phyloP scores from a whole-genome alignment of 257 asterid genomes.

The Ilex asprella region DNA sequence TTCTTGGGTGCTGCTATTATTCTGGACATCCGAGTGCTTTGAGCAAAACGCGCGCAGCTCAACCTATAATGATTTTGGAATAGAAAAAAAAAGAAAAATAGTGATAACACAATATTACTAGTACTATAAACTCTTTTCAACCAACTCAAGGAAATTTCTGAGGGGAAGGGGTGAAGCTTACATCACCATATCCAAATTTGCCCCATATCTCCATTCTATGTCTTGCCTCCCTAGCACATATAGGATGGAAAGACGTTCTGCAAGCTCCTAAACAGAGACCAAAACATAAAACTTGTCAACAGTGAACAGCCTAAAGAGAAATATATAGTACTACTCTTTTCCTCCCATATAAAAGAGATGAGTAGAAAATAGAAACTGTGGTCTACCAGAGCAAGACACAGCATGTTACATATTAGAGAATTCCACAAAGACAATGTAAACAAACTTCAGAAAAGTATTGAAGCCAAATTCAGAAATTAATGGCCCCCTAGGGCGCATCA shows the following conservation, averaged over 20 bases:
- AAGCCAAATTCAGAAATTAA: too few species aligned
- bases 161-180: conserved; percentile 16
- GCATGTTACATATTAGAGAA: too few species aligned
- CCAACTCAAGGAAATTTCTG: background rate
- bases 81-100: background rate
- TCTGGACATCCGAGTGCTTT: conserved; percentile 73
- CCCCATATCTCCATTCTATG: conserved; percentile 99
- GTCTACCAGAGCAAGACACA: too few species aligned
- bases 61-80: conserved; percentile 40
- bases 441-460: background rate
- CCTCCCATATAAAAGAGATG: too few species aligned
- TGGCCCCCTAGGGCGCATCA: too few species aligned
- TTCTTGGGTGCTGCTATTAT: conserved; percentile 35
- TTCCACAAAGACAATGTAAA: too few species aligned
- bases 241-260: conserved; percentile 96
- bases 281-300: conserved; percentile 7
- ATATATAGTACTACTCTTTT: too few species aligned
- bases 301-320: too few species aligned
- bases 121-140: background rate
- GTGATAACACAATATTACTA: background rate
- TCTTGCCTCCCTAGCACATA: conserved; percentile 94
- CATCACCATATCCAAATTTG: conserved; percentile 90
- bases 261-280: conserved; percentile 69
- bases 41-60: conserved; percentile 94
- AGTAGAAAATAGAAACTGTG: too few species aligned